Evolutionary conservation across 2,329 filamentous ascomycete species (phyloP), one percentile per base, ranked within the genome.

Genomic region (Zasmidium cellare): DNA sequence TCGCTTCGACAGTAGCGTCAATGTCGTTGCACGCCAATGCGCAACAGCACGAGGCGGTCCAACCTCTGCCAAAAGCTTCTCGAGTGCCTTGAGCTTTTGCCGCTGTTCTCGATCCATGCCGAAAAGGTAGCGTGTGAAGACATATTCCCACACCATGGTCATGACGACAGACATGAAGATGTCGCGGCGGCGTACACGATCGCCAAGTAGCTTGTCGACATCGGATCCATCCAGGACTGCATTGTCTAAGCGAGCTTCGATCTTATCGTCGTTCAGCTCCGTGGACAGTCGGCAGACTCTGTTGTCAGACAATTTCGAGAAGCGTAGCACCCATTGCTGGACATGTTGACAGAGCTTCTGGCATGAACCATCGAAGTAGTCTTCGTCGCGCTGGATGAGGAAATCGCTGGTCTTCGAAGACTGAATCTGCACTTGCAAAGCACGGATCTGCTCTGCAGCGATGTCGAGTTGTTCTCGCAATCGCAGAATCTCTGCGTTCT

Each of bases 131-230:
- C 94, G 87, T 9, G 93, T 97, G 73, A 99, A 99, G 72, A 99
- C 88, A 71, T 96, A 97, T 75, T 99, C 94, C 92, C 92, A 99
- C 52, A 99, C 87, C 92, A 99, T 97, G 61, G 90, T 94, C 92
- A 97, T 97, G 56, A 93, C 91, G 75, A 99, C 92, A 38, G 92
- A 94, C 91, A 97, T 97, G 82, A 99, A 97, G 58, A 97, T 87
- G 73, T 97, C 93, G 59, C 93, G 87, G 60, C 94, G 88, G 69
- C 85, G 87, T 55, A 97, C 89, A 41, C 96, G 90, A 73, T 99
- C 93, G 65, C 84, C 84, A 50, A 99, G 87, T 70, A 96, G 94
- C 57, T 82, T 80, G 75, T 97, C 92, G 62, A 96, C 92, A 71
- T 97, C 92, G 47, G 91, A 91, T 61, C 93, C 94, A 76, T 99